Conservation (phyloP, 345 rosid species). For the Balakata baccata region DNA sequence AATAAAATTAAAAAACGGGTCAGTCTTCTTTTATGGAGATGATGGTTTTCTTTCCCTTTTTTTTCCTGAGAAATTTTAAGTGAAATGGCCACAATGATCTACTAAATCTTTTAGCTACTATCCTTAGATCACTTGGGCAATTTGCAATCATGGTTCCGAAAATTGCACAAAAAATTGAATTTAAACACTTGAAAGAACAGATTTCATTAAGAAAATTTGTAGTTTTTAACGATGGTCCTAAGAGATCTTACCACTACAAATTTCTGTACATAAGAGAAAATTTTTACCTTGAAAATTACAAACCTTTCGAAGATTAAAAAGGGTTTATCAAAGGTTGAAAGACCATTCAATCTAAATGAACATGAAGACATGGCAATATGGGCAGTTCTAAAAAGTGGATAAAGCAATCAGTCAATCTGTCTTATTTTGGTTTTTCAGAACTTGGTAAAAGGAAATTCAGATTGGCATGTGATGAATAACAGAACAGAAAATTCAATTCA, state of each 20-base stretch:
- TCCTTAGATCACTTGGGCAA: neutral
- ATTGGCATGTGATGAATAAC: slow-evolving; percentile 4
- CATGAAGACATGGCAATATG: slow-evolving; percentile 16
- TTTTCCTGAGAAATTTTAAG: too few relatives aligned
- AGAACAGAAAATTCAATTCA: neutral
- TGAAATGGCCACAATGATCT: too few relatives aligned
- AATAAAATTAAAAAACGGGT: too few relatives aligned
- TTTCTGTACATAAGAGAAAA: too few relatives aligned
- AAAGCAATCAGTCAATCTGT: slow-evolving; percentile 15
- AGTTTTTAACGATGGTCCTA: too few relatives aligned
- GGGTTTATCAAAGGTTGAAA: neutral
- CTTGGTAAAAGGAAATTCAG: neutral
- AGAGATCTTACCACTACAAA: too few relatives aligned
- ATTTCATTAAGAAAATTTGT: too few relatives aligned
- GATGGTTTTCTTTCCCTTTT: neutral
- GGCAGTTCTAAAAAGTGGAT: slow-evolving; percentile 13
- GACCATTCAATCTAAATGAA: neutral
- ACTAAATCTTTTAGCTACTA: neutral
- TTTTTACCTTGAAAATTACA: neutral
- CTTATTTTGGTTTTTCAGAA: neutral
- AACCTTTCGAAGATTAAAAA: neutral
- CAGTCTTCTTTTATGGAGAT: slow-evolving; percentile 8
- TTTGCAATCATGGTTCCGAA: neutral
- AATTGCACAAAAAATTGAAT: neutral
- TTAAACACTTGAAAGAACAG: too few relatives aligned